phyloP scores from a whole-genome alignment of 2,329 filamentous ascomycete species.

The Triangularia setosa region DNA sequence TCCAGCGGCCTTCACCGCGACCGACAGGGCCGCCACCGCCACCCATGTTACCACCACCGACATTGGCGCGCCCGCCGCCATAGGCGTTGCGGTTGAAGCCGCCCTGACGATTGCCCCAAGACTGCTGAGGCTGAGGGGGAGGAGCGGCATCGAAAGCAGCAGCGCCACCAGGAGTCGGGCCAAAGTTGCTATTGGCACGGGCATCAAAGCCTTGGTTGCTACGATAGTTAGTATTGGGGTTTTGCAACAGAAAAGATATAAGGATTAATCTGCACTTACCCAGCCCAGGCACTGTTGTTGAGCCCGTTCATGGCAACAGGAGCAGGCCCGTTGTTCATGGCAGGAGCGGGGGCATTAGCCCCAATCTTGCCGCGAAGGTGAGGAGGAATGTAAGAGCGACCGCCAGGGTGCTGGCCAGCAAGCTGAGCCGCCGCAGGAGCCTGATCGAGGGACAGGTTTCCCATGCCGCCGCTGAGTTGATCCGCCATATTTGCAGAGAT shows the following conservation, averaged over 20 bases:
- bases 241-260: not conserved
- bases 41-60: slow-evolving; percentile 45
- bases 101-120: slow-evolving; percentile 25
- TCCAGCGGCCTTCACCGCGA: slow-evolving; percentile 94
- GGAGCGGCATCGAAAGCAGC: not conserved
- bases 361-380: slow-evolving; percentile 65
- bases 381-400: slow-evolving; percentile 78
- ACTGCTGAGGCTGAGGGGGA: slow-evolving; percentile 4
- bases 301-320: slow-evolving; percentile 43
- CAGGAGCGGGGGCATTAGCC: slow-evolving; percentile 36
- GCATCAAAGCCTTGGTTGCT: slow-evolving; percentile 48
- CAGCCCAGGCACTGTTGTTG: slow-evolving; percentile 62
- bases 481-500: slow-evolving; percentile 62
- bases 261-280: slow-evolving; percentile 41
- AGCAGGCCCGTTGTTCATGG: slow-evolving; percentile 31
- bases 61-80: slow-evolving; percentile 43
- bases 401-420: slow-evolving; percentile 30
- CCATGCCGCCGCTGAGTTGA: slow-evolving; percentile 69
- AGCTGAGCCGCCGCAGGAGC: slow-evolving; percentile 36
- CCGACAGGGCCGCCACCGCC: slow-evolving; percentile 61
- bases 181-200: slow-evolving; percentile 23
- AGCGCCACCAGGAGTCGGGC: slow-evolving; percentile 17
- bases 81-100: slow-evolving; percentile 63
- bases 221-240: slow-evolving; percentile 23
- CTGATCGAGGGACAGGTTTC: slow-evolving; percentile 60